Base-by-base conservation (phyloP, 805 yeast species). In the Wickerhamia fluorescens region DNA sequence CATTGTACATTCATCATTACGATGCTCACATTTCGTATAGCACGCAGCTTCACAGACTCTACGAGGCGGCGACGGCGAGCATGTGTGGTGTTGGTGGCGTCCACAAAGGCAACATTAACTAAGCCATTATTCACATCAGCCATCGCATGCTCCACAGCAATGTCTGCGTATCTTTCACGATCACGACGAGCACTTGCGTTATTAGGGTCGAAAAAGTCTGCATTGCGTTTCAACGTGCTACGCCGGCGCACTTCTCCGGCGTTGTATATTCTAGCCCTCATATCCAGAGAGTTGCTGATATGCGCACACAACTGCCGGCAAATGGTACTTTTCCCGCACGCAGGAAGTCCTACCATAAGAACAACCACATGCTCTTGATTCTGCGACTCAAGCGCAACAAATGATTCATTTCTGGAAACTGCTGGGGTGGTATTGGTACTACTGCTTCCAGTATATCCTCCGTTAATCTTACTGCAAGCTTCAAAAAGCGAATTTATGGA, bases 1-100 rank as follows among this genome's bases (percentile, higher is more conserved):
- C 83, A 75, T 38, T 71, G 66, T 16, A 80, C 69, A 45, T 80
- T 82, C 23, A 80, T 53, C 6, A 79, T 59, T 9, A 76, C 47
- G 3, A 81, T 66, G 25, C 66, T 62, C 25, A 41, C 34, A 17
- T 38, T 33, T 7, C 53, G 51, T 1, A 54, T 34, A 14, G 28
- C 34, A 9, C 40, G 29, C 15, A 46, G 36, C 12, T 40, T 36
- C 11, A 54, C 45, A 13, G 45, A 33, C 7, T 42, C 30, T n/a
- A 61, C 40, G 52, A 62, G 50, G 24, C 51, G 42, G 6, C 34
- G 28, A 28, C 69, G 40, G 33, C 69, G 49, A 9, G 41, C 55
- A 9, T 34, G 24, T 7, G 68, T 61, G 19, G 68, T 53, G 38
- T 62, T 62, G 13, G 69, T 62, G 28, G 69, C 69, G 37, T 62